A percentile compares a stretch with the other conserved stretches of the same genome.
Evolutionary conservation across 1,139 yeast genomes (phyloP).

Genomic region (Spathaspora sp.): DNA sequence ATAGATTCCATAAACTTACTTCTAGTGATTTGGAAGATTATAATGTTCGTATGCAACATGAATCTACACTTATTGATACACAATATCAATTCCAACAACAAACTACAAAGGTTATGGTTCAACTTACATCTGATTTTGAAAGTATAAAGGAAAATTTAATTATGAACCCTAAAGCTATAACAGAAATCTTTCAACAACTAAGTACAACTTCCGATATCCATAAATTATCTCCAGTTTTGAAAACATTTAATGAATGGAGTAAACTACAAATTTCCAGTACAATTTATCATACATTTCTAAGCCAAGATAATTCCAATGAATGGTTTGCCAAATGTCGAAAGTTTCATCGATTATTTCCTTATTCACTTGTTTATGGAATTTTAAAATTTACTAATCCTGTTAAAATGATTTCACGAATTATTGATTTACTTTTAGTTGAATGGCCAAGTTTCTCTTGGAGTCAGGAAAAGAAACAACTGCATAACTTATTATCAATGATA

Average conservation of each 20-base stretch:
- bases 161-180: constrained; percentile 48
- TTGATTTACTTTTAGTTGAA: constrained; percentile 78
- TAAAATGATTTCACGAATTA: constrained; percentile 71
- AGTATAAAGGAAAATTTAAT: constrained; percentile 54
- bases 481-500: constrained; percentile 65
- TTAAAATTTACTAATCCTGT: constrained; percentile 83
- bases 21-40: constrained; percentile 53
- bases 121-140: constrained; percentile 51
- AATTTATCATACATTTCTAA: constrained; percentile 72
- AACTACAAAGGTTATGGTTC: constrained; percentile 44
- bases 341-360: constrained; percentile 76
- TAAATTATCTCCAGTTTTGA: constrained; percentile 66
- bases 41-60: constrained; percentile 56
- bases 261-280: constrained; percentile 83
- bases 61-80: constrained; percentile 57
- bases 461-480: constrained; percentile 19
- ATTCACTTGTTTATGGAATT: constrained; percentile 69
- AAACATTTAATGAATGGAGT: constrained; percentile 76
- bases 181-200: constrained; percentile 60
- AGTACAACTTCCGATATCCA: constrained; percentile 52
- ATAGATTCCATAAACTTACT: constrained; percentile 22
- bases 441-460: constrained; percentile 20
- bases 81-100: constrained; percentile 74
- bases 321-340: constrained; percentile 65
- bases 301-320: constrained; percentile 77